These are phyloP conservation scores for Teunomyces barrocoloradensis DNA, from an alignment of 805 yeast species.

Conservation along the genomic window DNA sequence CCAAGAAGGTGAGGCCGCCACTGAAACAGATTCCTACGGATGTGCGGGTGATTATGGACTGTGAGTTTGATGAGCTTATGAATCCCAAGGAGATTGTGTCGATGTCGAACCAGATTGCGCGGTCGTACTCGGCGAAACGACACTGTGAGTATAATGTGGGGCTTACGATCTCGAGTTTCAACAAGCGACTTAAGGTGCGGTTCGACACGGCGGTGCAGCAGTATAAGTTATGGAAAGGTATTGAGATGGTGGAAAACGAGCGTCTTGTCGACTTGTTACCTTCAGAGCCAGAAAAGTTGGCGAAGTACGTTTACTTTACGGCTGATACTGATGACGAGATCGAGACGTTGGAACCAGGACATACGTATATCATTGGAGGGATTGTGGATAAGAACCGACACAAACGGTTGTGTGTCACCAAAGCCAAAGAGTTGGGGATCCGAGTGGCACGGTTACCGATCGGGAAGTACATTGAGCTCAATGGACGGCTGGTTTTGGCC, in stretches of 20 bases:
- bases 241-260: slow-evolving; percentile 45
- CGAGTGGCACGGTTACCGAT: slow-evolving; percentile 81
- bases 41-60: slow-evolving; percentile 69
- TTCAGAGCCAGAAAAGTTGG: slow-evolving; percentile 23
- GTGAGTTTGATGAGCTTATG: slow-evolving; percentile 91
- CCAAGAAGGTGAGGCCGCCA: slow-evolving; percentile 33
- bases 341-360: slow-evolving; percentile 59
- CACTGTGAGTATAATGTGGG: slow-evolving; percentile 56
- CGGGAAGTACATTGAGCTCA: slow-evolving; percentile 74
- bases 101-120: slow-evolving; percentile 72
- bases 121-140: slow-evolving; percentile 78
- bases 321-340: slow-evolving; percentile 82
- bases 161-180: slow-evolving; percentile 61
- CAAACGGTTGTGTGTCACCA: slow-evolving; percentile 73
- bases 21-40: slow-evolving; percentile 48
- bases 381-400: slow-evolving; percentile 94
- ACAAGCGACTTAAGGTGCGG: slow-evolving; percentile 61
- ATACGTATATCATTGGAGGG: slow-evolving; percentile 89
- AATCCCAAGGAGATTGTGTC: slow-evolving; percentile 66
- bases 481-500: slow-evolving; percentile 86
- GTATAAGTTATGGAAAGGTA: slow-evolving; percentile 66
- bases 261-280: slow-evolving; percentile 30
- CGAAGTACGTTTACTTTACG: slow-evolving; percentile 64
- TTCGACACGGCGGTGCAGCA: slow-evolving; percentile 63
- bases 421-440: slow-evolving; percentile 73